These are phyloP conservation scores for Pulveroboletus frians DNA, from an alignment of 768 basidiomycete genomes.

Conservation along the genomic window DNA sequence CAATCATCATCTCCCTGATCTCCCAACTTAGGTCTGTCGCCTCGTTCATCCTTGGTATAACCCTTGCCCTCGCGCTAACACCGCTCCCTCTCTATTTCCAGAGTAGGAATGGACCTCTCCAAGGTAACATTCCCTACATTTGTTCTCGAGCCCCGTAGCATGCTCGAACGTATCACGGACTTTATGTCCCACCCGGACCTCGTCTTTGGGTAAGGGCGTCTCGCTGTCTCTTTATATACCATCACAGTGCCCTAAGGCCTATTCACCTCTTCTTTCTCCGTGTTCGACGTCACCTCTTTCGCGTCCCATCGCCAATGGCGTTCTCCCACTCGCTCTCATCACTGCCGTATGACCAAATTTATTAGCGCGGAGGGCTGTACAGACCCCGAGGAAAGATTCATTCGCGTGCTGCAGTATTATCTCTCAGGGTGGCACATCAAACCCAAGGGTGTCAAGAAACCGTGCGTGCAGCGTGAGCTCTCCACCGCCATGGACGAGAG, in stretches of 20 bases:
- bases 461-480: conserved; percentile 47
- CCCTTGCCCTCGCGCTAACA: conserved; percentile 8
- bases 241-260: conserved; percentile 20
- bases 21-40: conserved; percentile 72
- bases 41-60: not conserved
- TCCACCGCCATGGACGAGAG: not conserved
- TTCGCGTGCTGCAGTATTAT: conserved; percentile 89
- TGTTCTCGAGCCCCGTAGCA: conserved; percentile 93
- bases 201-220: conserved; percentile 74
- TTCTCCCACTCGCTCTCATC: not conserved
- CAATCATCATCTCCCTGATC: conserved; percentile 80
- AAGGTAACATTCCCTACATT: conserved; percentile 94
- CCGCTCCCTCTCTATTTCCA: conserved; percentile 25
- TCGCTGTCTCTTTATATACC: conserved; percentile 9
- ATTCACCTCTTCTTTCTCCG: not conserved
- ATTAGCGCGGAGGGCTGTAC: conserved; percentile 77
- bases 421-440: conserved; percentile 99
- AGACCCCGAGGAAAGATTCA: conserved; percentile 86
- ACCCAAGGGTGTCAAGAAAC: conserved; percentile 99
- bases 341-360: conserved; percentile 9
- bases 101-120: conserved; percentile 95
- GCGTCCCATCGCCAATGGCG: not conserved
- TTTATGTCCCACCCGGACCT: conserved; percentile 99
- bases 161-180: conserved; percentile 98
- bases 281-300: not conserved